These are phyloP conservation scores for Funneliformis mosseae DNA, from an alignment of 192 early-diverging fungal species.

Conservation along the genomic window DNA sequence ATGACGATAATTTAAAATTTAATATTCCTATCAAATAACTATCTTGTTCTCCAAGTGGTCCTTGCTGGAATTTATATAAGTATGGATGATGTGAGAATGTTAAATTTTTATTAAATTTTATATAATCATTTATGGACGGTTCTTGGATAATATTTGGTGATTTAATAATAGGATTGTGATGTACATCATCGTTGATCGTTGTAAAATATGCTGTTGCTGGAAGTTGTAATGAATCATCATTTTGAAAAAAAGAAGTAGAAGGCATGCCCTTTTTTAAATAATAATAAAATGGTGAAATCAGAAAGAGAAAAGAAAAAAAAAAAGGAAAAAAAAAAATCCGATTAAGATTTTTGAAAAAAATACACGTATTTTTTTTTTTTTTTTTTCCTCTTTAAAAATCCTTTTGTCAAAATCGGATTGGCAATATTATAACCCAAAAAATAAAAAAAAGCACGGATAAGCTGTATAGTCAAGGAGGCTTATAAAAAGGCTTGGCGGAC, in stretches of 20 bases:
- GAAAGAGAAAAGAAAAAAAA: too few species aligned
- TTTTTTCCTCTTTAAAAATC: too few species aligned
- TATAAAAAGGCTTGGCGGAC: too few species aligned
- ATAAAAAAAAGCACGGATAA: too few species aligned
- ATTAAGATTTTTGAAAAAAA: too few species aligned
- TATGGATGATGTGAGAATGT: constrained; percentile 13
- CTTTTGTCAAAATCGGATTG: too few species aligned
- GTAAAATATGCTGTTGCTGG: neutral
- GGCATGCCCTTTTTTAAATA: too few species aligned
- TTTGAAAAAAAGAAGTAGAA: neutral
- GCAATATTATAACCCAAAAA: too few species aligned
- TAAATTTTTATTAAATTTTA: constrained; percentile 27
- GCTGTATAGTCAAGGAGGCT: too few species aligned
- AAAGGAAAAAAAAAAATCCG: too few species aligned
- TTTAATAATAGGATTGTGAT: neutral
- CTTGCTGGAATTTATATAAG: constrained; percentile 19
- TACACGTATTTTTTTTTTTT: too few species aligned
- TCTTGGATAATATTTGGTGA: neutral
- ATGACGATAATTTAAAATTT: constrained; percentile 30
- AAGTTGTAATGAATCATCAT: neutral
- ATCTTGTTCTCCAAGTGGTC: constrained; percentile 15
- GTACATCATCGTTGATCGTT: neutral
- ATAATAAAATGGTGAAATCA: too few species aligned
- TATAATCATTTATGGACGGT: constrained; percentile 12
- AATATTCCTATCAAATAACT: constrained; percentile 23